Conservation (phyloP, 768 basidiomycete genomes). For the Boletales sp. region DNA sequence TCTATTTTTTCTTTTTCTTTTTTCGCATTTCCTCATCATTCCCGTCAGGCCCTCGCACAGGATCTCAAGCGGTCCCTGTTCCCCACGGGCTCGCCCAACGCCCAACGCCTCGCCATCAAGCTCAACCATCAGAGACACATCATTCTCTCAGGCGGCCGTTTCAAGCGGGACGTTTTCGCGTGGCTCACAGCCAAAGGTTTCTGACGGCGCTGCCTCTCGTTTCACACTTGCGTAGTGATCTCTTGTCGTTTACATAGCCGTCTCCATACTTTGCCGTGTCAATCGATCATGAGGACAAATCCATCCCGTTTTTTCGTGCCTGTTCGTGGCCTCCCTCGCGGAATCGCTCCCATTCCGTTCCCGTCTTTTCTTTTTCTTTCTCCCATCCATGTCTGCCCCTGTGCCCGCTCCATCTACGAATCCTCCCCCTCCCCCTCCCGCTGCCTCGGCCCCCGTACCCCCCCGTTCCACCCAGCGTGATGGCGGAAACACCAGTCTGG, state of each 20-base stretch:
- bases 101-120: constrained; percentile 46
- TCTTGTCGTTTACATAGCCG: constrained; percentile 8
- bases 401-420: neutral
- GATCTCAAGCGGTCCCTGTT: constrained; percentile 57
- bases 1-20: neutral
- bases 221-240: constrained; percentile 1
- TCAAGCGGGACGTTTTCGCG: constrained; percentile 56
- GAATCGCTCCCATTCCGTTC: no score
- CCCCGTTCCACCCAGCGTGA: constrained; percentile 50
- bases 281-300: no score
- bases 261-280: neutral
- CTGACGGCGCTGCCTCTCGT: constrained; percentile 26
- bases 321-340: no score
- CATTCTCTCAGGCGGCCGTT: constrained; percentile 57
- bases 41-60: constrained; percentile 50
- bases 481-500: constrained; percentile 55
- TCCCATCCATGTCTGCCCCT: neutral
- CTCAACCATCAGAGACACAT: constrained; percentile 50
- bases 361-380: neutral
- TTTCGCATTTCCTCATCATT: neutral
- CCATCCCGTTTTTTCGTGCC: no score
- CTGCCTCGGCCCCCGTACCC: constrained; percentile 40
- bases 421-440: neutral
- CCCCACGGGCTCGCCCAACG: constrained; percentile 40
- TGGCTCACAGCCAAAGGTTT: constrained; percentile 70